Base-by-base conservation (phyloP, 1,139 yeast species). In the Debaryomyces subglobosus region DNA sequence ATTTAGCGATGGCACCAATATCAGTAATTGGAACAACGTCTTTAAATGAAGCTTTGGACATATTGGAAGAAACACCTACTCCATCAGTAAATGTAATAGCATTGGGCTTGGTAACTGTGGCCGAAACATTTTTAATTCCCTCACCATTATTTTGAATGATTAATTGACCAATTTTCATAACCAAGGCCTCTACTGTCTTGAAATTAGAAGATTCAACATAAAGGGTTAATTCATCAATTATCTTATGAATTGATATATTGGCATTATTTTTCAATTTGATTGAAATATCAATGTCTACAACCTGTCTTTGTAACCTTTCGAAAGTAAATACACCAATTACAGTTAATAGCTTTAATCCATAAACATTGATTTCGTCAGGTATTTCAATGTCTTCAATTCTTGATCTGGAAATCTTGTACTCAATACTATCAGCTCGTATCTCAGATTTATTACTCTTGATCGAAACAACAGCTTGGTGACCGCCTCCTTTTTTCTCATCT, bases 161-260 rank as follows among this genome's bases (percentile, higher is more conserved):
- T 44, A 86, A 66, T 57, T 85, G 89, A 5, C 91, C 86, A 21
- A 90, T 85, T 10, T 84, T 79, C 51, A 84, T 80, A 3, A 89
- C 96, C 51, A 94, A 76, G 0, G 98, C 97, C 63, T 94, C 99
- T 2, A 94, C 96, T 0, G 99, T 94, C 61, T 89, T 87, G 71
- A 89, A 94, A 54, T 85, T 83, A 1, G 96, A 81, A 15, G 65
- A 66, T 59, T 89, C 96, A 8, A 90, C 89, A 60, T 84, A 88
- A 1, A 62, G 60, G 0, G 81, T 72, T 18, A 82, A 74, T 15
- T 69, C 71, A 33, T 77, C 78, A 27, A 83, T 72, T 18, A 84
- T 65, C 16, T 62, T 54, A 51, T 67, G 72, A 24, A 71, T 65
- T 44, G 62, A 60, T 16, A 71, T 59, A 33, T 65, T 62, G 3